Conservation (phyloP, 1,139 yeast species). For the Scheffersomyces segobiensis region DNA sequence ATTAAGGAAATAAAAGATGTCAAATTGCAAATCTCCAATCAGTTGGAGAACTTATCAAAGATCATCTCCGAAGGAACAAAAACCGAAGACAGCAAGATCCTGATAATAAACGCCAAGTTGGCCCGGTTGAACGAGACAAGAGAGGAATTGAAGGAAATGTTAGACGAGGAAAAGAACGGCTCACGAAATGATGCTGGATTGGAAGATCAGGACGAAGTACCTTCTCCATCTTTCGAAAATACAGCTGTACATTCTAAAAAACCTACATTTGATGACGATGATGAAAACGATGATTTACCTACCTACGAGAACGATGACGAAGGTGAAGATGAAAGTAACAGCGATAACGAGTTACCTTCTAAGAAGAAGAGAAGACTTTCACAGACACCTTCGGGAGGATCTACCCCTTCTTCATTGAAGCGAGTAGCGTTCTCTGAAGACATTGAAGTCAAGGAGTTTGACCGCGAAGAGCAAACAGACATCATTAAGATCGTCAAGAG, state of each 20-base stretch:
- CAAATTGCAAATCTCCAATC: constrained; percentile 40
- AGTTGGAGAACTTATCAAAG: constrained; percentile 42
- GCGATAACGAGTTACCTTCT: constrained; percentile 1
- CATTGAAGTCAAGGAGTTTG: constrained; percentile 46
- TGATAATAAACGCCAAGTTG: constrained; percentile 42
- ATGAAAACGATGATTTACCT: constrained; percentile 26
- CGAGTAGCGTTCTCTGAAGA: constrained; percentile 49
- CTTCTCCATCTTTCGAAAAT: constrained; percentile 17
- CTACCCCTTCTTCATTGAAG: constrained; percentile 32
- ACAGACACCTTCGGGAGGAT: constrained; percentile 25
- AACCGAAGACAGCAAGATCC: constrained; percentile 46
- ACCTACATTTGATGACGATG: constrained; percentile 16
- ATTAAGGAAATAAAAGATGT: constrained; percentile 40
- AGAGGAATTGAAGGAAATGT: constrained; percentile 46
- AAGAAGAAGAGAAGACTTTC: constrained; percentile 15
- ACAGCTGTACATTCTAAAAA: constrained; percentile 10
- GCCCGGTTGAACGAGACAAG: constrained; percentile 39
- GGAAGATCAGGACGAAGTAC: constrained; percentile 15
- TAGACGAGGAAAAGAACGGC: constrained; percentile 23
- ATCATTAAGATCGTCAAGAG: constrained; percentile 18
- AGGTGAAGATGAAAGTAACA: constrained; percentile 15
- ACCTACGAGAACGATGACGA: constrained; percentile 33
- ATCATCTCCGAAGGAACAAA: constrained; percentile 43
- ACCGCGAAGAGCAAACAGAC: constrained; percentile 35
- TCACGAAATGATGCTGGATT: not conserved